phyloP scores from a whole-genome alignment of 164 flowering plant genomes.

The Sextonia rubra region DNA sequence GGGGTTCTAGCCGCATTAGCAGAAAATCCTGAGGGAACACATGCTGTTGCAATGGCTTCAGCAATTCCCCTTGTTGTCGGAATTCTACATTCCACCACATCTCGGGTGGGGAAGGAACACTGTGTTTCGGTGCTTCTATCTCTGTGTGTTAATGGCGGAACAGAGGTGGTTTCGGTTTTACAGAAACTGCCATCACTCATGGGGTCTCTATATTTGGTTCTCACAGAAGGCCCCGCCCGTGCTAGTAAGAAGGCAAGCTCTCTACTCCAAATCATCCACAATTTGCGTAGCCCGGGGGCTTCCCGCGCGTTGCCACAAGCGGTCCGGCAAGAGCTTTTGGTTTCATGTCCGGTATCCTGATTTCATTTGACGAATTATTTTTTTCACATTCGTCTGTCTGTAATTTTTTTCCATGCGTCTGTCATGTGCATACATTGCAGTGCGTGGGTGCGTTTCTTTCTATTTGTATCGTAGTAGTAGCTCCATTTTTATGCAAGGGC shows the following conservation, averaged over 20 bases:
- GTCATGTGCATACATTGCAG: background rate
- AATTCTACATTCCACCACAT: constrained; percentile 24
- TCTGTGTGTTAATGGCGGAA: constrained; percentile 49
- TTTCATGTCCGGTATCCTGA: constrained; percentile 30
- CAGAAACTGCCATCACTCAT: constrained; percentile 39
- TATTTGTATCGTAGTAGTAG: constrained; percentile 13
- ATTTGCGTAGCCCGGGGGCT: constrained; percentile 29
- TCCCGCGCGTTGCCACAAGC: constrained; percentile 14
- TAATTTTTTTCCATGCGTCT: background rate
- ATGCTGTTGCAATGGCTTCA: constrained; percentile 27
- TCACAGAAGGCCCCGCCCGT: constrained; percentile 48
- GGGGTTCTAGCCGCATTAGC: constrained; percentile 63
- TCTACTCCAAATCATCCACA: constrained; percentile 52
- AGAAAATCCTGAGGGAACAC: constrained; percentile 49
- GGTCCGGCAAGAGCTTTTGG: constrained; percentile 28
- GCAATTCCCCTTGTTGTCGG: constrained; percentile 27
- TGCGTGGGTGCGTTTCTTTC: background rate
- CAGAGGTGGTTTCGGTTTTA: constrained; percentile 40
- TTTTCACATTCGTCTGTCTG: background rate
- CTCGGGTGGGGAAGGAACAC: constrained; percentile 47
- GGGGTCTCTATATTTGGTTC: constrained; percentile 42
- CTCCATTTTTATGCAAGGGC: constrained; percentile 47
- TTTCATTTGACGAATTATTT: background rate
- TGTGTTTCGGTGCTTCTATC: constrained; percentile 55
- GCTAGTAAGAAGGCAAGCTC: constrained; percentile 55